phyloP scores from a whole-genome alignment of 352 stramenopile species.

The Globisporangium parvum region DNA sequence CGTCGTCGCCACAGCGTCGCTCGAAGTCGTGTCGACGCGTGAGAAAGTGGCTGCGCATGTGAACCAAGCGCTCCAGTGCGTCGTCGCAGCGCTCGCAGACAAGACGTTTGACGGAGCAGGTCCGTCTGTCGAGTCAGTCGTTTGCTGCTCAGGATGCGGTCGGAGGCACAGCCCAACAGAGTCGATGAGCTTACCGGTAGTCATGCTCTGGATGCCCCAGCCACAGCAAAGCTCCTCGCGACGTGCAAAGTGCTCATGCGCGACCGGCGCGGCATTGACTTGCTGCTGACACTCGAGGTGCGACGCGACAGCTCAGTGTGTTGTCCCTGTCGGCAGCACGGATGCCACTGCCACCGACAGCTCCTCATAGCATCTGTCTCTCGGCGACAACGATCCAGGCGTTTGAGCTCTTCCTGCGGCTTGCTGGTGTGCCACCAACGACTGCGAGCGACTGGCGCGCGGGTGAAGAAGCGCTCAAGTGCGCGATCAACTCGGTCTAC shows the following conservation, averaged over 20 bases:
- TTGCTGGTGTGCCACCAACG: conserved; percentile 14
- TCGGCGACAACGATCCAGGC: too few species aligned
- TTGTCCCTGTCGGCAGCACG: too few species aligned
- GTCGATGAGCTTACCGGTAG: too few species aligned
- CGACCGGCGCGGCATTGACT: conserved; percentile 51
- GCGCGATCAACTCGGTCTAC: conserved; percentile 63
- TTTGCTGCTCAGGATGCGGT: too few species aligned
- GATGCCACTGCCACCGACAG: too few species aligned
- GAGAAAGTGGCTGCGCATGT: conserved; percentile 16
- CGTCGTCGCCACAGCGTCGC: conserved; percentile 7
- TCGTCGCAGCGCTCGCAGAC: conserved; percentile 1
- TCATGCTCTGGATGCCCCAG: too few species aligned
- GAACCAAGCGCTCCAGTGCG: conserved; percentile 8
- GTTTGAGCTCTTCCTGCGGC: conserved; percentile 26
- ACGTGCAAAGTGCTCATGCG: conserved; percentile 61
- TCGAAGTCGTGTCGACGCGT: conserved; percentile 14
- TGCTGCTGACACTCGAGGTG: conserved; percentile 43
- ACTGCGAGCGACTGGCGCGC: conserved; percentile 13
- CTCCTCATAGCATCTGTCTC: too few species aligned
- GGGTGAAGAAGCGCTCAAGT: conserved; percentile 59
- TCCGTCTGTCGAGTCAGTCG: too few species aligned
- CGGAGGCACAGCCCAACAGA: too few species aligned
- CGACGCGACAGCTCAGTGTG: too few species aligned
- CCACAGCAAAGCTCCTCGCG: conserved; percentile 22
- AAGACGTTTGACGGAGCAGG: conserved; percentile 19